Base-by-base conservation (phyloP, 2,329 filamentous ascomycete species). In the Chaetomiaceae sp. region DNA sequence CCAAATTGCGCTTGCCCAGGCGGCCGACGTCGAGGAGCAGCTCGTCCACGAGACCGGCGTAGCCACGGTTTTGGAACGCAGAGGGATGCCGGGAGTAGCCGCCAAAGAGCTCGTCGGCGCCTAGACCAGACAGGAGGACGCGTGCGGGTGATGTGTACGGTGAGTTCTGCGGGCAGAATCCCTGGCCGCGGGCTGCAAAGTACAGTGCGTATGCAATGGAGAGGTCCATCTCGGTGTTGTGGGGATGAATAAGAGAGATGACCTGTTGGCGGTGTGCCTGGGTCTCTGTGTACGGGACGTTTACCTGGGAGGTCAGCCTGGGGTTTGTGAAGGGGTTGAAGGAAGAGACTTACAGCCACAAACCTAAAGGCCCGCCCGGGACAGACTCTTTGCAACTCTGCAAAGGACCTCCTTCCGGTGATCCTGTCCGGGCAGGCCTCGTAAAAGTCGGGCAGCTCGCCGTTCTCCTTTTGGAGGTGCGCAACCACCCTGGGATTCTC, bases 211-310 rank as follows among this genome's bases (percentile, higher is more conserved):
- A 87, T 0, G 89, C 88, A 63, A 99, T 99, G 3, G 94, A 99
- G 1, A 99, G 77, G 64, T 99, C 94, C 94, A 99, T 99, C 70
- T 99, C 94, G 0, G 94, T 99, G 61, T 96, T 92, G 70, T 99
- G 94, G 0, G 94, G 94, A 61, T 87, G 79, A 68, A 99, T 96
- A 17, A 99, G 75, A 2, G 82, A 78, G 34, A 91, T 80, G 19
- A 99, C 81, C 23, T 78, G 78, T 3, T 78, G 65, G 57, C 89
- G 83, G 63, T 95, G 88, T 2, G 78, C 75, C 39, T 84, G 66
- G 0, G 85, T 88, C 62, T 95, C 88, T 6, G 75, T 66, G 66
- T 92, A 96, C 0, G 92, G 88, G 25, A 99, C 76, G 64, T 99
- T 87, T 52, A 96, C 78, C 75, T 85, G 29, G 3, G 2, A 12